Percentiles rank a stretch among this genome's conserved stretches.
Evolutionary conservation across 1,139 yeast genomes (phyloP).

Genomic region (Yamadazyma aaseri): DNA sequence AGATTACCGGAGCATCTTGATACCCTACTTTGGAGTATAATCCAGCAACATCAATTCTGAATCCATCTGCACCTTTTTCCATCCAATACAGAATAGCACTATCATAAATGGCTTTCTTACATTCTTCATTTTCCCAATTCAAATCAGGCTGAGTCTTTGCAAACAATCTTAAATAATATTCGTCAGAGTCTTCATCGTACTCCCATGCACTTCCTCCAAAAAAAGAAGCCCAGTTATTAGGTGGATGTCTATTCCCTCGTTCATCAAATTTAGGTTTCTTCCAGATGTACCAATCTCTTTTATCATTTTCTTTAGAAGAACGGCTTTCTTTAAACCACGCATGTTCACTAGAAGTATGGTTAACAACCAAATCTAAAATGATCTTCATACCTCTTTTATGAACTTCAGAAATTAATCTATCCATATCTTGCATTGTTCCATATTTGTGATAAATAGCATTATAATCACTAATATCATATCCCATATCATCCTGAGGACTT

Average conservation of each 20-base stretch:
- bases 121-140: conserved; percentile 22
- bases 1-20: conserved; percentile 48
- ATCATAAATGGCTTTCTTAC: conserved; percentile 49
- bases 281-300: conserved; percentile 65
- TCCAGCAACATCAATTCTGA: conserved; percentile 55
- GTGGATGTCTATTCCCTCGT: conserved; percentile 49
- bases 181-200: conserved; percentile 49
- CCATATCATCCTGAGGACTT: conserved; percentile 62
- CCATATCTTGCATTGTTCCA: conserved; percentile 53
- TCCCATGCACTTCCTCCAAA: conserved; percentile 58
- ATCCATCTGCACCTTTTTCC: conserved; percentile 56
- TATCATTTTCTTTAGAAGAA: conserved; percentile 48
- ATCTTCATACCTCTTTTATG: conserved; percentile 52
- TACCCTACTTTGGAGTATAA: conserved; percentile 49
- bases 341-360: conserved; percentile 56
- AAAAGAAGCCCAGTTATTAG: conserved; percentile 55
- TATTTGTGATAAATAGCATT: conserved; percentile 49
- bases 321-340: conserved; percentile 57
- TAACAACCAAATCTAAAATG: conserved; percentile 54
- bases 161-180: conserved; percentile 53
- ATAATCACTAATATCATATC: conserved; percentile 57
- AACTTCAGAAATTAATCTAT: conserved; percentile 41
- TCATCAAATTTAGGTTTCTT: conserved; percentile 44
- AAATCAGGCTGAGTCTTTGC: conserved; percentile 55
- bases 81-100: conserved; percentile 52